Percentiles rank a stretch among this genome's conserved stretches.
phyloP scores from a whole-genome alignment of 2,329 filamentous ascomycete genomes.

The Neofusicoccum ribis region DNA sequence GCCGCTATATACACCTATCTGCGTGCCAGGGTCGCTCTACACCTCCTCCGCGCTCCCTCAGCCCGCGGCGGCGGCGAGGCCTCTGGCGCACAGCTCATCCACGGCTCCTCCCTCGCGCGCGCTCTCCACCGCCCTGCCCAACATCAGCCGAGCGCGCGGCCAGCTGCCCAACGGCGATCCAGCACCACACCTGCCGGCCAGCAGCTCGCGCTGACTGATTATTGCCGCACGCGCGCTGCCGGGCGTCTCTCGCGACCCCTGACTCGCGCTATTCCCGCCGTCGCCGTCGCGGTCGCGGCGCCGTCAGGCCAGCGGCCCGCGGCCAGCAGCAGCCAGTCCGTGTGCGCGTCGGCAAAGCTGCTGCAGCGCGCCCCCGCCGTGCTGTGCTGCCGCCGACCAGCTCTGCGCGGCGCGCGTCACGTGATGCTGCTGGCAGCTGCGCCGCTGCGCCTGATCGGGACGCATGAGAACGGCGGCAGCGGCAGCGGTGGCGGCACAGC shows the following conservation, averaged over 20 bases:
- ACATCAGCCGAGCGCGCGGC: constrained; percentile 3
- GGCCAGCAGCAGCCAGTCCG: too few relatives aligned
- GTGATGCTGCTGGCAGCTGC: not conserved
- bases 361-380: not conserved
- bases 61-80: too few relatives aligned
- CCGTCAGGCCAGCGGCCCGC: not conserved
- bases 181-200: not conserved
- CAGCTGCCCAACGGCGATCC: constrained; percentile 10
- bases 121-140: constrained; percentile 7
- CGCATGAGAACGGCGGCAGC: not conserved
- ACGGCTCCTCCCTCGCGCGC: not conserved
- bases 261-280: not conserved
- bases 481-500: too few relatives aligned
- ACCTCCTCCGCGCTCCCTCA: too few relatives aligned
- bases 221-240: not conserved
- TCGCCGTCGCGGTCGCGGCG: not conserved
- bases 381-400: not conserved
- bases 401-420: not conserved
- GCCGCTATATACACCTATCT: not conserved
- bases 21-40: too few relatives aligned
- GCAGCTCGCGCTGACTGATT: not conserved
- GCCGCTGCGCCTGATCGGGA: not conserved
- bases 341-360: not conserved
- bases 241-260: not conserved
- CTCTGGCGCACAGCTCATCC: not conserved